A percentile compares a stretch with the other conserved stretches of the same genome.
Evolutionary conservation across 768 basidiomycete species (phyloP).

Genomic region (Candolleomyces eurysporus): DNA sequence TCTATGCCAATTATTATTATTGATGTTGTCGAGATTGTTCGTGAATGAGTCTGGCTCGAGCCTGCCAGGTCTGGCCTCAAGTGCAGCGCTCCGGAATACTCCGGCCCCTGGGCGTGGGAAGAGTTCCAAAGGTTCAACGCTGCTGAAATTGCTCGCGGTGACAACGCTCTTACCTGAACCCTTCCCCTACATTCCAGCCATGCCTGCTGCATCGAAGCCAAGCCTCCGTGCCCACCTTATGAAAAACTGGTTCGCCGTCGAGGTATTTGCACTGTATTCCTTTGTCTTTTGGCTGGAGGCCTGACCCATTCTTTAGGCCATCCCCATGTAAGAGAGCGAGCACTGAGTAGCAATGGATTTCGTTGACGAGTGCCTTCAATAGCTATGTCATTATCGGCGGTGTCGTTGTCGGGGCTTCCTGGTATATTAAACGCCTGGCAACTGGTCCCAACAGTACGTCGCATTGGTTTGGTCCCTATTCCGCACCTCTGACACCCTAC

Average conservation of each 20-base stretch:
- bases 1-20: not conserved
- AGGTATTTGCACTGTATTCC: constrained; percentile 39
- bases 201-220: constrained; percentile 18
- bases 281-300: not conserved
- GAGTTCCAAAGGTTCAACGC: constrained; percentile 6
- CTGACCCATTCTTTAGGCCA: constrained; percentile 32
- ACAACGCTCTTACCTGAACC: no score
- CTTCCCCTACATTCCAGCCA: constrained; percentile 12
- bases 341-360: not conserved
- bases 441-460: constrained; percentile 51
- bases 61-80: not conserved
- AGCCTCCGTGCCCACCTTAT: constrained; percentile 40
- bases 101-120: constrained; percentile 21
- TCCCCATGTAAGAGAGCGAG: constrained; percentile 44
- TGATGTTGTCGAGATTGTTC: not conserved
- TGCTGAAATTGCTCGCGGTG: constrained; percentile 8
- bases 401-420: constrained; percentile 55
- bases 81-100: constrained; percentile 27
- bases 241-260: constrained; percentile 74
- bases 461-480: constrained; percentile 1
- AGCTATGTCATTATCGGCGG: constrained; percentile 53
- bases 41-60: not conserved
- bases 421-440: constrained; percentile 69
- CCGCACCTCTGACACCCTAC: constrained; percentile 5
- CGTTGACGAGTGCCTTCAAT: not conserved